Base-by-base conservation (phyloP, 1,284 basidiomycete genomes). In the Trichosporon faecale region DNA sequence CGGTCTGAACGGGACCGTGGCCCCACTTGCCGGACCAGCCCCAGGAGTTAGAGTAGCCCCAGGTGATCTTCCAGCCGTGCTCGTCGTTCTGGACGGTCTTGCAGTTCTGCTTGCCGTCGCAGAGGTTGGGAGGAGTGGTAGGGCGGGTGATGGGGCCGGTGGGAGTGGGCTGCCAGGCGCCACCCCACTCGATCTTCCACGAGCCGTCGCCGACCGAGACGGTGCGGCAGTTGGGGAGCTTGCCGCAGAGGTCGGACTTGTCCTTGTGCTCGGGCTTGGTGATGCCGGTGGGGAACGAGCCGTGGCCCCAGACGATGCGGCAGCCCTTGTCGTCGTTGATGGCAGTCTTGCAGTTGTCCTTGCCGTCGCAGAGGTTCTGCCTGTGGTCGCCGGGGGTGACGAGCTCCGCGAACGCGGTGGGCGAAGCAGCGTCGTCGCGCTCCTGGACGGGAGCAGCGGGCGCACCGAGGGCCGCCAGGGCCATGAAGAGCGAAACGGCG, bases 61-160 rank as follows among this genome's bases (percentile, higher is more conserved):
- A 61, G 57, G 57, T 61, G 57, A 61, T 61, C 57, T 61, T 61
- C 57, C 57, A 61, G 14, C 57, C 57, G 57, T 61, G 57, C 57
- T 61, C 57, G 57, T 61, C 57, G 57, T 61, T 61, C 57, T 61
- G 57, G 27, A 61, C 57, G 16, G 57, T 61, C 57, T 61, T 61
- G 57, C 57, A 61, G 29, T 31, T 31, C 57, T 61, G 57, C 57
- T 61, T 61, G 29, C 57, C 57, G 57, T 61, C 57, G n/a, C 57
- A 61, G 57, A 61, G 57, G 57, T 61, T 61, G 57, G 57, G 57
- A 18, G 57, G 57, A 23, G 57, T 61, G 18, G 57, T 61, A 29
- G 57, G 57, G 57, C 57, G 57, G 12, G 57, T 31, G 57, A 61
- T 61, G 57, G 57, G 57, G 4, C 27, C 57, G 6, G 57, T 61